Base-by-base conservation (phyloP, 2,329 filamentous ascomycete species). In the Fusarium guadeloupense region DNA sequence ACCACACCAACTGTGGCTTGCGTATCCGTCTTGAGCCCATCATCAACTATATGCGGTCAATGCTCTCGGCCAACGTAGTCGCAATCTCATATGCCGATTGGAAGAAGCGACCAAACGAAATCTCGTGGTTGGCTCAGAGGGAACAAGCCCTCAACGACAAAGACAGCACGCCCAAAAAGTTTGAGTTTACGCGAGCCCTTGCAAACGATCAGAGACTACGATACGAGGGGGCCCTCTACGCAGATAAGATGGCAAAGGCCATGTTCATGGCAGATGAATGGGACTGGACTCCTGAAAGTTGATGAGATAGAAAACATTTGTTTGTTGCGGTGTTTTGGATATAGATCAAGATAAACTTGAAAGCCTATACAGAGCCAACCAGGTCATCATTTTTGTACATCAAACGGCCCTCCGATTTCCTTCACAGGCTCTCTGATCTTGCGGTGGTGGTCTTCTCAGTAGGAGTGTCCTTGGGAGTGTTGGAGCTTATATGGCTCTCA, bases 1-100 rank as follows among this genome's bases (percentile, higher is more conserved):
- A 92, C 69, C 90, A 93, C 72, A 81, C 81, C 2, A 89, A 92
- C 72, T 93, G 90, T 69, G 90, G 90, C 2, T 78, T 91, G 31
- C 80, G 89, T 38, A 86, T 85, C 4, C 81, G 86, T 16, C 74
- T 92, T 4, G 76, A 90, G 33, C 88, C 89, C 8, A 81, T 90
- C 4, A 73, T 92, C 14, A 87, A 90, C 49, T 83, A 87, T 47
- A 75, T 93, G 25, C 81, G 85, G 53, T 73, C 78, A n/a, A 82
- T 86, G 76, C 72, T 88, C 5, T 79, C 80, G 0, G 75, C 82
- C 1, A 77, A 73, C 28, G 75, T 76, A 23, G 69, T 85, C 7
- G 75, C 78, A 3, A 69, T 87, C 9, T 66, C 76, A 13, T 72
- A 77, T n/a, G 67, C 67, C 7, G 74, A 77, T 16, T 86, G 84